A percentile compares a stretch with the other conserved stretches of the same genome.
Evolutionary conservation across 805 yeast genomes (phyloP).

Genomic region (Wickerhamomyces chambardii): DNA sequence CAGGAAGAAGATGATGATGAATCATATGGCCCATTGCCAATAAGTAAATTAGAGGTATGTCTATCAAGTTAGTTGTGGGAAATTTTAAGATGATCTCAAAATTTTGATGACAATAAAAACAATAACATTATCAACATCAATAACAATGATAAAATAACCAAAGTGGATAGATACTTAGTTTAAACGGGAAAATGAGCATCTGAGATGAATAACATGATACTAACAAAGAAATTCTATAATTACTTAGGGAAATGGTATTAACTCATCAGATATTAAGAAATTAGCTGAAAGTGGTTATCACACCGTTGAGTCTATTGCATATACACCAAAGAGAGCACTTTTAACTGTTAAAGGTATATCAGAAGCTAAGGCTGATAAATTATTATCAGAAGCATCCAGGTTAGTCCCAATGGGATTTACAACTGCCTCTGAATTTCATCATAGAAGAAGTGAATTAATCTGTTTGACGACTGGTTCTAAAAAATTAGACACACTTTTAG

Average conservation of each 20-base stretch:
- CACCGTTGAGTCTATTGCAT: slow-evolving; percentile 90
- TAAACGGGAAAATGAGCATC: no score
- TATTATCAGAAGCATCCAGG: slow-evolving; percentile 75
- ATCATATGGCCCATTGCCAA: slow-evolving; percentile 47
- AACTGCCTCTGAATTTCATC: slow-evolving; percentile 91
- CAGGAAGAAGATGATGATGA: slow-evolving; percentile 42
- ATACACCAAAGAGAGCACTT: slow-evolving; percentile 78
- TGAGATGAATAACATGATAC: no score
- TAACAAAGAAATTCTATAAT: neutral
- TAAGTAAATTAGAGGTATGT: slow-evolving; percentile 35
- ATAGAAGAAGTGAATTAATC: slow-evolving; percentile 81
- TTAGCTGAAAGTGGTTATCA: slow-evolving; percentile 76
- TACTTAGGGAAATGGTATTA: slow-evolving; percentile 73
- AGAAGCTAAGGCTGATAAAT: slow-evolving; percentile 88
- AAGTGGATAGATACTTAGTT: no score
- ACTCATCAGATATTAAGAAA: slow-evolving; percentile 69
- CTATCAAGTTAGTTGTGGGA: no score
- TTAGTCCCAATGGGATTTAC: slow-evolving; percentile 95
- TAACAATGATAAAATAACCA: no score
- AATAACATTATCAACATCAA: neutral
- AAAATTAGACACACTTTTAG: slow-evolving; percentile 83
- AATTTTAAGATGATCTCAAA: no score
- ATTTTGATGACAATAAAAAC: no score
- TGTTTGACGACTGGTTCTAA: slow-evolving; percentile 95
- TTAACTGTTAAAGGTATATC: slow-evolving; percentile 83